These are phyloP conservation scores for Hordeum vulgare DNA, from an alignment of 176 grass and related monocot species.

Conservation along the genomic window DNA sequence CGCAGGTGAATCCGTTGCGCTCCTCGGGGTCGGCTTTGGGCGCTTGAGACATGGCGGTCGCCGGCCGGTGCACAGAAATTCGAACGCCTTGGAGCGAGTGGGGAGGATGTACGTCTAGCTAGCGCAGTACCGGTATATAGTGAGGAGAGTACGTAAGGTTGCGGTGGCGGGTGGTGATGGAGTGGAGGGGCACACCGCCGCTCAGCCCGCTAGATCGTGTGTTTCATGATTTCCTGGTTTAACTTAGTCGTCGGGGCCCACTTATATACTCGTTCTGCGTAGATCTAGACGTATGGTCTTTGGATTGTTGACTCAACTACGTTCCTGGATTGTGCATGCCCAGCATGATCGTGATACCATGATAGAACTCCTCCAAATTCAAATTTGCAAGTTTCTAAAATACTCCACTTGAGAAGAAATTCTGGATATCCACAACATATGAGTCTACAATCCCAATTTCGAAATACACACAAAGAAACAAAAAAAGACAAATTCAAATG, in stretches of 20 bases:
- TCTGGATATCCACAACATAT: no score
- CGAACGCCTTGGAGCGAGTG: neutral
- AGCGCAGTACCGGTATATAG: neutral
- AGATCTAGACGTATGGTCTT: neutral
- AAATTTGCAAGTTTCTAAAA: no score
- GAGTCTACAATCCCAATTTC: no score
- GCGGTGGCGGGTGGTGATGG: neutral
- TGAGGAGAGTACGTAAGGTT: neutral
- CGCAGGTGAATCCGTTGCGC: conserved; percentile 23
- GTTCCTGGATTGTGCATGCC: neutral
- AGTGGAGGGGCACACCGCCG: conserved; percentile 34
- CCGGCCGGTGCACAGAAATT: neutral
- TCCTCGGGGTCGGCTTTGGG: conserved; percentile 10
- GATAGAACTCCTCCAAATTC: no score
- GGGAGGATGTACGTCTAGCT: neutral
- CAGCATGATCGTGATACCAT: neutral
- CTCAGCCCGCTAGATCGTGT: conserved; percentile 6
- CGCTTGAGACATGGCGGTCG: conserved; percentile 18
- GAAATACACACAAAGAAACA: no score
- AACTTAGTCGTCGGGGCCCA: conserved; percentile 19
- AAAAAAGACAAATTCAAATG: no score
- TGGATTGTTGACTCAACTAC: conserved; percentile 9
- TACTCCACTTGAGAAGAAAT: no score
- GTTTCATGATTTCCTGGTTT: conserved; percentile 7
- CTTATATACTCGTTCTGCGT: neutral